Evolutionary conservation across 345 rosid species (phyloP), one percentile per base, ranked within the genome.

Genomic region (Angophora floribunda): DNA sequence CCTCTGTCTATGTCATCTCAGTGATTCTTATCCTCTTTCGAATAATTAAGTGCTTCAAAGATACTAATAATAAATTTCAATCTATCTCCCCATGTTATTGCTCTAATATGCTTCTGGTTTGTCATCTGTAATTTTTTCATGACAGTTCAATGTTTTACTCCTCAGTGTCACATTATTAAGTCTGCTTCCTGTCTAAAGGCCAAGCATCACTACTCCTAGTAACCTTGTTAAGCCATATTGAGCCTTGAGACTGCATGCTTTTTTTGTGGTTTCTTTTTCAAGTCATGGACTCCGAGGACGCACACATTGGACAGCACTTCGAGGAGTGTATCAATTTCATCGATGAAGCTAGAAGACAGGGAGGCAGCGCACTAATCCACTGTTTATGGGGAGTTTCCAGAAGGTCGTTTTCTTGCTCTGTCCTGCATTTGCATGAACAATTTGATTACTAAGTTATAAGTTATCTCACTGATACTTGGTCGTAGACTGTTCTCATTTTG

Each of bases 301-400:
- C 96, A 13, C 89, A 94, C 89, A 87, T 97, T 87, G 92, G 87
- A 51, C 93, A 89, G 87, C 91, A 93, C 91, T 97, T 97, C 52
- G 94, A 95, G 85, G 97, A 95, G 86, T 95, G 97, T 91, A 86
- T 92, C 78, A 61, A 92, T 52, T 97, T 97, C 91, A 96, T 97
- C 86, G 94, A 96, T 87, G 94, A 93, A 87, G 97, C 98, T 14
- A 96, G 90, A 90, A 86, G 92, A 70, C 93, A 92, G 85, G 97
- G 97, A 19, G 96, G 95, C 89, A 94, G 95, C 61, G 95, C 93
- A 85, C 91, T 95, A 94, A 96, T 96, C 47, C 97, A 96, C 87
- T 97, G 99, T 94, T 92, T 95, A 87, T 92, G 90, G 90, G 99
- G 98, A 88, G 93, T 87, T 52, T 96, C 99, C 87, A 93, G 98